Conservation (phyloP, 768 basidiomycete species). For the Omphalotus guepiniiformis region DNA sequence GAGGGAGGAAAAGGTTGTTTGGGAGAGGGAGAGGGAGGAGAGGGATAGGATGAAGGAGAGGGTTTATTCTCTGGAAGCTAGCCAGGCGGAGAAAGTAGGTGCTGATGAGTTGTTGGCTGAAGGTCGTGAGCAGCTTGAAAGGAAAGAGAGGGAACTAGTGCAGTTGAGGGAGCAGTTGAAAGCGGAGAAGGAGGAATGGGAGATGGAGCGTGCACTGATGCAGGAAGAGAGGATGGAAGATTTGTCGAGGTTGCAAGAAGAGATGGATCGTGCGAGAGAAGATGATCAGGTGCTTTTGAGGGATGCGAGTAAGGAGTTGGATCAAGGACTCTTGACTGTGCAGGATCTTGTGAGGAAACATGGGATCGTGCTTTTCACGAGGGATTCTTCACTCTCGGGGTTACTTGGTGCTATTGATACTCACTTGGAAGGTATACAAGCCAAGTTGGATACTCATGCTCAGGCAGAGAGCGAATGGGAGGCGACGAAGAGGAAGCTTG, state of each 20-base stretch:
- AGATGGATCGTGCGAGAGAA: conserved; percentile 40
- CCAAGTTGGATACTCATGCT: conserved; percentile 37
- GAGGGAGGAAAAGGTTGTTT: conserved; percentile 42
- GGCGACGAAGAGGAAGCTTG: conserved; percentile 35
- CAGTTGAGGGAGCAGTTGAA: conserved; percentile 36
- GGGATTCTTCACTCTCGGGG: conserved; percentile 46
- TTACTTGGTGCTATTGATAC: conserved; percentile 43
- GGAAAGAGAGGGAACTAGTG: conserved; percentile 35
- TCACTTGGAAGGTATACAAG: conserved; percentile 49
- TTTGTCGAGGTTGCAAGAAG: conserved; percentile 40
- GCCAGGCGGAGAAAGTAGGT: conserved; percentile 36
- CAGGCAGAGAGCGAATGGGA: conserved; percentile 48
- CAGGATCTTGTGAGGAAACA: conserved; percentile 51
- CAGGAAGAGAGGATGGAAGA: conserved; percentile 49
- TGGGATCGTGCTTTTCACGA: conserved; percentile 49
- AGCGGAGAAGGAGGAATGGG: conserved; percentile 46
- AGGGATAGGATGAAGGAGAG: conserved; percentile 36
- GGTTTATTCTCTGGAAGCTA: conserved; percentile 38
- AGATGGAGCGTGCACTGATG: conserved; percentile 42
- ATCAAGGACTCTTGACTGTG: conserved; percentile 43
- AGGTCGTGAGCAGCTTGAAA: conserved; percentile 34
- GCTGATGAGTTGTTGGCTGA: conserved; percentile 36
- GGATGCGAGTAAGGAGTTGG: conserved; percentile 44
- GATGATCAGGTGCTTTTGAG: conserved; percentile 34
- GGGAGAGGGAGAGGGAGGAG: conserved; percentile 40